A percentile compares a stretch with the other conserved stretches of the same genome.
Conservation (phyloP, 2,329 filamentous ascomycete species). For the Aspergillus proliferans region DNA sequence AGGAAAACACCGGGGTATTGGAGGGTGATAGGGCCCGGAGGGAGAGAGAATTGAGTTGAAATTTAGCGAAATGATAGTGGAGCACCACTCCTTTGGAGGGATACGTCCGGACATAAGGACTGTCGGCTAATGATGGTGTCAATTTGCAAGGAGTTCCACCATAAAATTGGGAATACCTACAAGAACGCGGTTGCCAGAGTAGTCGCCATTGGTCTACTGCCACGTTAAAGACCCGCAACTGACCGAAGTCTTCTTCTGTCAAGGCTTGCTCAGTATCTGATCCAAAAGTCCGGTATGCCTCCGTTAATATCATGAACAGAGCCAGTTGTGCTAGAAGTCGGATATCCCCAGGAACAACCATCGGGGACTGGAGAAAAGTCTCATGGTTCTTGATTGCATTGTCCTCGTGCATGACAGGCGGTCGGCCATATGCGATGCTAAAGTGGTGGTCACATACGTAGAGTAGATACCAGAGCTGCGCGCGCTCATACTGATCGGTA, state of each 20-base stretch:
- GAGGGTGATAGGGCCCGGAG: conserved; percentile 38
- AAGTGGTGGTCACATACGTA: conserved; percentile 64
- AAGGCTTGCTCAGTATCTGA: conserved; percentile 49
- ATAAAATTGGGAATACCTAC: conserved; percentile 23
- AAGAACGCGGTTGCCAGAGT: conserved; percentile 42
- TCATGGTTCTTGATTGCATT: conserved; percentile 53
- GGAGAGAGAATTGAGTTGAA: conserved; percentile 45
- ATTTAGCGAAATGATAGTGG: conserved; percentile 50
- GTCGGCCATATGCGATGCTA: conserved; percentile 55
- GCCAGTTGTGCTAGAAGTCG: conserved; percentile 54
- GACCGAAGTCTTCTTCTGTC: conserved; percentile 46
- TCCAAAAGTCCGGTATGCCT: conserved; percentile 52
- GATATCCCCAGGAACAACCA: conserved; percentile 50
- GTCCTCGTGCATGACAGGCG: conserved; percentile 55
- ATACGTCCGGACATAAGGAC: conserved; percentile 44
- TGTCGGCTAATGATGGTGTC: conserved; percentile 25
- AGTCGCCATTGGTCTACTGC: conserved; percentile 49
- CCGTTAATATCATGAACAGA: conserved; percentile 53
- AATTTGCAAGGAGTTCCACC: too few species aligned
- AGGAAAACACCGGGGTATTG: conserved; percentile 37
- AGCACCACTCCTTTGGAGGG: conserved; percentile 47
- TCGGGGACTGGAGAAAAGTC: conserved; percentile 47
- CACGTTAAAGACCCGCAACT: conserved; percentile 43
- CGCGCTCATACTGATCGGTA: conserved; percentile 47
- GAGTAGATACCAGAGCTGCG: conserved; percentile 56